Percentiles rank a stretch among this genome's conserved stretches.
Conservation (phyloP, 2,329 filamentous ascomycete species). For the Coniochaeta prunicola region DNA sequence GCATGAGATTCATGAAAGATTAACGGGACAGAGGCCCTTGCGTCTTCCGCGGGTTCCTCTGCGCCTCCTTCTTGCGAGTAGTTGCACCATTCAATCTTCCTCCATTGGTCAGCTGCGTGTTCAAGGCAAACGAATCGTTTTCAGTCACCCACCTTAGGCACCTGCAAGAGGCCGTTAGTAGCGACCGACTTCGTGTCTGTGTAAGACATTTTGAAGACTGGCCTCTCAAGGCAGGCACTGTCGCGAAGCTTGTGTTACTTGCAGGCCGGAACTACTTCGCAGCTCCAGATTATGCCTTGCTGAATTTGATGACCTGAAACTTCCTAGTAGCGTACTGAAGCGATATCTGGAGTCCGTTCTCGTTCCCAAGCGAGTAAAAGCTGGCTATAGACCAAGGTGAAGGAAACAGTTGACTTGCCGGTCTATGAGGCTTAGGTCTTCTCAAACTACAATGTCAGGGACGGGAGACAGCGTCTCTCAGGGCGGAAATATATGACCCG, state of each 20-base stretch:
- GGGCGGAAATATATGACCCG: too few relatives aligned
- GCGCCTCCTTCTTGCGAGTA: not conserved
- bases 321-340: too few relatives aligned
- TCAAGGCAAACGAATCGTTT: not conserved
- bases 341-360: not conserved
- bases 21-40: not conserved
- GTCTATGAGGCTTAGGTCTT: not conserved
- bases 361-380: not conserved
- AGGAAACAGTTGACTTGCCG: not conserved
- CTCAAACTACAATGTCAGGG: too few relatives aligned
- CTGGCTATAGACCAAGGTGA: not conserved
- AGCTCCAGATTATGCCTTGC: too few relatives aligned
- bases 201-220: not conserved
- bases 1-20: not conserved
- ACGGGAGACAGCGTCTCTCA: too few relatives aligned
- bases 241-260: not conserved
- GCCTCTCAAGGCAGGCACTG: not conserved
- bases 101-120: not conserved
- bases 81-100: not conserved
- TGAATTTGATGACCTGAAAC: too few relatives aligned
- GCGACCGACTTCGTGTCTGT: not conserved
- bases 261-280: not conserved
- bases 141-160: not conserved
- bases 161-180: not conserved
- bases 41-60: not conserved